phyloP scores from a whole-genome alignment of 352 stramenopile genomes.

The Pythium monospermum region DNA sequence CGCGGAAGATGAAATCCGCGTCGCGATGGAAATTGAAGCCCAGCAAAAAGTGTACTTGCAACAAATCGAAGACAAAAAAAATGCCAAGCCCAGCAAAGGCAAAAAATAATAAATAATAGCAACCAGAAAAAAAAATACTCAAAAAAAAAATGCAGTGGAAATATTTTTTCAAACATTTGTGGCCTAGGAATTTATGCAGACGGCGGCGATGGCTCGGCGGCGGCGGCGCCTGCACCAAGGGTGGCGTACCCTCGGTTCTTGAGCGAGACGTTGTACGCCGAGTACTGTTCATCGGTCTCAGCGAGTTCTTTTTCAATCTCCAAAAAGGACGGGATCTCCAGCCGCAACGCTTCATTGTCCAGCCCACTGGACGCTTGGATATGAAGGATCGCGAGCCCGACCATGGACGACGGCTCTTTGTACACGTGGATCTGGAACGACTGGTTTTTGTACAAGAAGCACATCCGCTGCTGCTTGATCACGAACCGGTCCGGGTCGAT shows the following conservation, averaged over 20 bases:
- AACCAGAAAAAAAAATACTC: too few species aligned
- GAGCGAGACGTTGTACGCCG: conserved; percentile 79
- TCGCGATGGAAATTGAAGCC: conserved; percentile 45
- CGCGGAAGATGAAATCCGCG: conserved; percentile 40
- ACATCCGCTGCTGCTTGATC: conserved; percentile 87
- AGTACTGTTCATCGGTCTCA: conserved; percentile 55
- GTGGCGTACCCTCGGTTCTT: conserved; percentile 28
- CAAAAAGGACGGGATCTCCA: conserved; percentile 72
- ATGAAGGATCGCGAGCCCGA: conserved; percentile 62
- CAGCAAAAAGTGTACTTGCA: conserved; percentile 55
- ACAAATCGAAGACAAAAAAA: conserved; percentile 38
- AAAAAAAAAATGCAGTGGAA: too few species aligned
- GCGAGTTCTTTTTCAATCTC: conserved; percentile 63
- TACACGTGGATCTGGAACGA: conserved; percentile 86
- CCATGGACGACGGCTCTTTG: conserved; percentile 67
- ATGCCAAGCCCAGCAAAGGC: conserved; percentile 47
- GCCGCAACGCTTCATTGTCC: conserved; percentile 26
- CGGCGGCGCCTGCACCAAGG: too few species aligned
- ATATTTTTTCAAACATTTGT: too few species aligned
- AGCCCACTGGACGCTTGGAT: conserved; percentile 68
- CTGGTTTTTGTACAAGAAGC: conserved; percentile 83
- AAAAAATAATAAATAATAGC: conserved; percentile 40
- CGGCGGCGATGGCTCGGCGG: too few species aligned
- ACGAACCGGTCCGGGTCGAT: conserved; percentile 57
- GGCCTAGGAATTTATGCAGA: too few species aligned